A percentile compares a stretch with the other conserved stretches of the same genome.
Evolutionary conservation across 2,329 filamentous ascomycete genomes (phyloP).

Genomic region (Byssochlamys sp.): DNA sequence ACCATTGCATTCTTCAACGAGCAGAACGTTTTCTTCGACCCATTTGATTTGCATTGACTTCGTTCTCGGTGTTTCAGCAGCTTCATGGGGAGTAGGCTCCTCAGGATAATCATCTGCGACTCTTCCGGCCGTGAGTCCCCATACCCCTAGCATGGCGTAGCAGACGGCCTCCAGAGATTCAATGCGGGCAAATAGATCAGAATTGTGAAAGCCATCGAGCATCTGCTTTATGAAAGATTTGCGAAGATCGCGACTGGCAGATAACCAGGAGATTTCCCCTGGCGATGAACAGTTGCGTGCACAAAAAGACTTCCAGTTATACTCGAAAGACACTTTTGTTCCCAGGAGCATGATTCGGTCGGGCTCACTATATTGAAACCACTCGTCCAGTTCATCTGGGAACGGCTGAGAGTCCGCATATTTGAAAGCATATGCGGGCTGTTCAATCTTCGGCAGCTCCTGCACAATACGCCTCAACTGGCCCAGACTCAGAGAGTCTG

Average conservation of each 20-base stretch:
- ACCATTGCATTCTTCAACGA: conserved; percentile 28
- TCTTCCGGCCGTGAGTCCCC: conserved; percentile 56
- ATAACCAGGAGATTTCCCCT: conserved; percentile 54
- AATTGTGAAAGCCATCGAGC: conserved; percentile 27
- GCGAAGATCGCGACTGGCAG: conserved; percentile 46
- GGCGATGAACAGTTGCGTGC: conserved; percentile 21
- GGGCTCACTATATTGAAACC: conserved; percentile 86
- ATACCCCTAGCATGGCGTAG: conserved; percentile 56
- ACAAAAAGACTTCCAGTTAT: conserved; percentile 57
- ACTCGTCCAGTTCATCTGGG: conserved; percentile 87
- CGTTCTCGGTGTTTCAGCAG: conserved; percentile 36
- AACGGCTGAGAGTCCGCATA: conserved; percentile 65
- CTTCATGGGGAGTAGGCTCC: conserved; percentile 26
- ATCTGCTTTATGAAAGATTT: conserved; percentile 32
- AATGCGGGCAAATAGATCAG: conserved; percentile 33
- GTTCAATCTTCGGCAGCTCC: conserved; percentile 61
- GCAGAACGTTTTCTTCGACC: conserved; percentile 35
- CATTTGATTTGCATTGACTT: conserved; percentile 40
- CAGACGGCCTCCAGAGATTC: conserved; percentile 38
- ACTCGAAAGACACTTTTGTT: conserved; percentile 66
- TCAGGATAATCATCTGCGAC: conserved; percentile 19
- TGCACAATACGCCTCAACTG: conserved; percentile 65
- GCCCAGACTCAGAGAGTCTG: conserved; percentile 64
- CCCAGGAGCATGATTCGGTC: conserved; percentile 71
- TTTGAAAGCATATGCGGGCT: conserved; percentile 73